Evolutionary conservation across 768 basidiomycete species (phyloP), one percentile per base, ranked within the genome.

Genomic region (Lactifluus volemus): DNA sequence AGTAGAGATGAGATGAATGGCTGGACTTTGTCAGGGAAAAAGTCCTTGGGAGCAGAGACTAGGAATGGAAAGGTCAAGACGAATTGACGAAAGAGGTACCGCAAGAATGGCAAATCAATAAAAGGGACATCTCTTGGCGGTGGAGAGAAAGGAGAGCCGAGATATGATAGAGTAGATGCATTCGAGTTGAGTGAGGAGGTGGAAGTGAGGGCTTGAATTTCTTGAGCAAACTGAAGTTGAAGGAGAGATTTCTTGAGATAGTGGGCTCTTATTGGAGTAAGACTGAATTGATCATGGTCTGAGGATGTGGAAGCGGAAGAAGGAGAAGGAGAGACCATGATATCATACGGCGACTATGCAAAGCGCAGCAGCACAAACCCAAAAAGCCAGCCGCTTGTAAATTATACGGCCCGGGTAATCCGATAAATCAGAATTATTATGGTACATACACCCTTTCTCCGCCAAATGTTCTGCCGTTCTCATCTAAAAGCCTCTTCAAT

Each of bases 211-310:
- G 76, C 75, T 61, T 83, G 78, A 63, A 98, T 81, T 73, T 99
- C 97, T n/a, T 74, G 75, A 67, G 77, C 74, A 67, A 98, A 85
- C 72, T 98, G 86, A 54, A 98, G 85, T 66, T 88, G 84, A 48
- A 98, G 80, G 58, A 99, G 85, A 17, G 91, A 82, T 73, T 98
- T 98, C 79, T 98, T 99, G 72, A 99, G 89, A 74, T 99, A 99
- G 71, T 99, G 97, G 4, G 95, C 93, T 47, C 95, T 87, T 51
- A 95, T 76, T 12, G 96, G 91, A 1, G 92, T 91, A 52, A 98
- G 83, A 5, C 39, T n/a, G 21, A 36, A 30, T 19, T 53, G 15
- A 21, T 64, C 59, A 10, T 64, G 47, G 19, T 58, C 39, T 29
- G 25, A 42, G 45, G 48, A 34, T 15, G n/a, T 4, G 19, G 29